Evolutionary conservation across 192 early-diverging fungal species (phyloP).

Genomic region (Coemansia sp.): DNA sequence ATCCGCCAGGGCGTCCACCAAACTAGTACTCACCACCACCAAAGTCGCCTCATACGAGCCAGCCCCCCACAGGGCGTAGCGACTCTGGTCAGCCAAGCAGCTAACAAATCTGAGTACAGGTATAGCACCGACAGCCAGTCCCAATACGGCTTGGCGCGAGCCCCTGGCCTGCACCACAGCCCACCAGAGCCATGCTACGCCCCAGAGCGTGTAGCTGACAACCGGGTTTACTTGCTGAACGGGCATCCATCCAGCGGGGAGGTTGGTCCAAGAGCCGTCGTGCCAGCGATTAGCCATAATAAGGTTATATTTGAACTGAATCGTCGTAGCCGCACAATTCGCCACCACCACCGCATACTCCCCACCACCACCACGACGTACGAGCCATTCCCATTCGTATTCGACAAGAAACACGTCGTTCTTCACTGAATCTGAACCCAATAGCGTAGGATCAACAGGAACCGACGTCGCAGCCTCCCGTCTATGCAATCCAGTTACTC

Average conservation of each 20-base stretch:
- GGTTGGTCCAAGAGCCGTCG: slow-evolving; percentile 45
- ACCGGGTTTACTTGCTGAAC: slow-evolving; percentile 37
- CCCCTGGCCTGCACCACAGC: neutral
- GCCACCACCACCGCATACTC: slow-evolving; percentile 52
- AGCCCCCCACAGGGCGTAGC: slow-evolving; percentile 26
- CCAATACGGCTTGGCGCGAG: slow-evolving; percentile 9
- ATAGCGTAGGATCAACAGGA: slow-evolving; percentile 7
- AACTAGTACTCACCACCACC: slow-evolving; percentile 41
- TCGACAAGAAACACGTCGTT: slow-evolving; percentile 50
- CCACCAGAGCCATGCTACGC: slow-evolving; percentile 22
- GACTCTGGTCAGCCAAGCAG: slow-evolving; percentile 46
- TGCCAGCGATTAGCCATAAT: slow-evolving; percentile 49
- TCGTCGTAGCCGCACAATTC: slow-evolving; percentile 46
- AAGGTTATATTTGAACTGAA: slow-evolving; percentile 55
- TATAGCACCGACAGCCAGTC: slow-evolving; percentile 21
- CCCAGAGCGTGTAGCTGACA: slow-evolving; percentile 36
- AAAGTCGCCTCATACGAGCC: slow-evolving; percentile 45
- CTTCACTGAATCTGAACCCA: slow-evolving; percentile 29
- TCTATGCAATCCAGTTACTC: neutral
- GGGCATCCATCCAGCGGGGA: slow-evolving; percentile 50
- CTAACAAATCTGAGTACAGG: slow-evolving; percentile 40
- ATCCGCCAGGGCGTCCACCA: slow-evolving; percentile 45
- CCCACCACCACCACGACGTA: slow-evolving; percentile 22
- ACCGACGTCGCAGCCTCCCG: neutral
- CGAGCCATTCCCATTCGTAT: slow-evolving; percentile 52